These are phyloP conservation scores for Rhizoclosmatium globosum DNA, from an alignment of 192 early-diverging fungal species.

Conservation along the genomic window DNA sequence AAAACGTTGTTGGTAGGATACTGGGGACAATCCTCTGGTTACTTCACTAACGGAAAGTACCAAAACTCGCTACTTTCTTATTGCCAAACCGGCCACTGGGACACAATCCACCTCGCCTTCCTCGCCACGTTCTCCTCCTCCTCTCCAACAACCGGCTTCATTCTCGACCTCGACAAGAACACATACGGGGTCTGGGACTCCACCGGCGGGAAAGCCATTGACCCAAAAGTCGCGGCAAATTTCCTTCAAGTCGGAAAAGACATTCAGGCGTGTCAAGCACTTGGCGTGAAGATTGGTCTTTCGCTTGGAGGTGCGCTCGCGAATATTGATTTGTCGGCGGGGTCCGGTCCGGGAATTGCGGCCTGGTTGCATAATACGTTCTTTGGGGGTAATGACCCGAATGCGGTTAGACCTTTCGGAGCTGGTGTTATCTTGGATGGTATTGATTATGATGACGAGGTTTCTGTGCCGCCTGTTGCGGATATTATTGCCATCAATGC, in stretches of 20 bases:
- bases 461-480: constrained; percentile 62
- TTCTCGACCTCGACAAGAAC: background rate
- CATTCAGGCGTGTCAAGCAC: constrained; percentile 21
- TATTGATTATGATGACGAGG: constrained; percentile 71
- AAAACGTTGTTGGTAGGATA: background rate
- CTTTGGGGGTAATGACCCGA: constrained; percentile 1
- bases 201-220: background rate
- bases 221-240: background rate
- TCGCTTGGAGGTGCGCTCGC: constrained; percentile 21
- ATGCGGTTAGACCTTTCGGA: constrained; percentile 21
- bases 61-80: constrained; percentile 6
- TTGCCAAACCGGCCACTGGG: constrained; percentile 4
- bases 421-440: constrained; percentile 32
- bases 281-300: constrained; percentile 30
- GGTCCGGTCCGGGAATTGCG: constrained; percentile 19
- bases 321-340: background rate
- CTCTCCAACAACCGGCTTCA: background rate
- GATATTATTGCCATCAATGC: constrained; percentile 67
- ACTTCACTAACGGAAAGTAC: constrained; percentile 10
- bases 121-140: background rate
- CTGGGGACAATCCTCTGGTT: constrained; percentile 27
- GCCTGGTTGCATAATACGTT: constrained; percentile 16
- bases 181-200: background rate
- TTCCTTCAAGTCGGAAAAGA: constrained; percentile 7
- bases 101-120: constrained; percentile 25